Evolutionary conservation across 352 stramenopile species (phyloP), one percentile per base, ranked within the genome.

Genomic region (Phytophthora capsici): DNA sequence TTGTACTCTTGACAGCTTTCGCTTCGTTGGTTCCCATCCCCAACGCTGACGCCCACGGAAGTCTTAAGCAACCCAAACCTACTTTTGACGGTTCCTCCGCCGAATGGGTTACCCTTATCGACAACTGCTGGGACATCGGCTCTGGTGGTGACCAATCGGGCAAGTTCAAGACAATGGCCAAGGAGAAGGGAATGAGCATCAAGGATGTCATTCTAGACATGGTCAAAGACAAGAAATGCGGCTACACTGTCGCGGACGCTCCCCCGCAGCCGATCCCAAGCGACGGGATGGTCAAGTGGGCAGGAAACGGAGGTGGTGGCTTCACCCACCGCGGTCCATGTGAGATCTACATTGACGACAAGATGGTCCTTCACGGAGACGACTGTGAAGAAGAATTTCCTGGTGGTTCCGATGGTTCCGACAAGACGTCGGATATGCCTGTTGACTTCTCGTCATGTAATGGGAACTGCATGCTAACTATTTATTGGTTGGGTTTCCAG

Each of bases 401-500:
- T n/a, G n/a, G n/a, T n/a, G n/a, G n/a, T n/a, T n/a, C n/a, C n/a
- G n/a, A n/a, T n/a, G n/a, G n/a, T n/a, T n/a, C n/a, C n/a, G n/a
- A n/a, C 25, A 55, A 56, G 0, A 71, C 55, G 56, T 77, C 73
- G 0, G 50, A 69, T 2, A 60, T 78, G 57, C 57, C 66, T 0
- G 56, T 86, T 0, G 77, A 86, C 37, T 84, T 64, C 17, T 74
- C 74, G 26, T 65, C 67, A 6, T 86, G 77, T 53, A 60, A 65
- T 14, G 62, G 55, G 12, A 53, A 64, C 10, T 86, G 71, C 66
- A 66, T 61, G 23, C 46, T 86, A 19, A 57, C 69, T 0, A 82
- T 82, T 56, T 86, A 80, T 68, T 86, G 77, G 77, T 54, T 86
- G 17, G 72, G 13, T 3, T 72, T 86, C 36, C 72, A 86, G 46